Conservation (phyloP, 495 filamentous ascomycete species). For the Xylona heveae region DNA sequence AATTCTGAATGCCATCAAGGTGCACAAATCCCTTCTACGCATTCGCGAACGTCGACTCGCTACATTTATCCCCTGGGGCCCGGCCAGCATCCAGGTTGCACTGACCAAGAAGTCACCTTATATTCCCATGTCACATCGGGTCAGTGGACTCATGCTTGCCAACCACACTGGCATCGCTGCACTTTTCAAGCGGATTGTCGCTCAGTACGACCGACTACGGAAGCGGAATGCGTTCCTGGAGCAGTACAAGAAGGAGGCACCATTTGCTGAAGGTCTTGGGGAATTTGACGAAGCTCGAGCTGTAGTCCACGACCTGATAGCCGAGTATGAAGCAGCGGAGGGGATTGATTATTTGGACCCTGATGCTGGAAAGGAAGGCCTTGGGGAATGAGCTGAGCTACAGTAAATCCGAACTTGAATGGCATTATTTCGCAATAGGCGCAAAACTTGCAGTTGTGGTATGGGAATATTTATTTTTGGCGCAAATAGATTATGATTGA, state of each 20-base stretch:
- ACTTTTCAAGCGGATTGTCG: constrained; percentile 80
- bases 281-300: constrained; percentile 90
- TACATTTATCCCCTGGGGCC: constrained; percentile 98
- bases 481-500: no score
- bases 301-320: constrained; percentile 70
- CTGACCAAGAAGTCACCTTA: constrained; percentile 93
- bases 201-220: constrained; percentile 75
- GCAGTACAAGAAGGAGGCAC: constrained; percentile 80
- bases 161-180: constrained; percentile 97
- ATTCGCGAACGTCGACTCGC: constrained; percentile 88
- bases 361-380: constrained; percentile 21
- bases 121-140: constrained; percentile 72
- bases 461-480: no score
- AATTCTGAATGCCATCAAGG: constrained; percentile 13
- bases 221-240: constrained; percentile 96
- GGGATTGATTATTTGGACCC: constrained; percentile 66
- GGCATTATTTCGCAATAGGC: no score
- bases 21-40: constrained; percentile 89
- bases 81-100: constrained; percentile 91
- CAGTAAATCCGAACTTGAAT: no score
- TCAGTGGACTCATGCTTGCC: constrained; percentile 90
- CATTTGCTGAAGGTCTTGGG: constrained; percentile 72
- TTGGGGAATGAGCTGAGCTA: no score
- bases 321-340: constrained; percentile 92
- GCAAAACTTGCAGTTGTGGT: no score